Percentiles rank a stretch among this genome's conserved stretches.
phyloP scores from a whole-genome alignment of 306 rosid genomes.

The Senna tora region DNA sequence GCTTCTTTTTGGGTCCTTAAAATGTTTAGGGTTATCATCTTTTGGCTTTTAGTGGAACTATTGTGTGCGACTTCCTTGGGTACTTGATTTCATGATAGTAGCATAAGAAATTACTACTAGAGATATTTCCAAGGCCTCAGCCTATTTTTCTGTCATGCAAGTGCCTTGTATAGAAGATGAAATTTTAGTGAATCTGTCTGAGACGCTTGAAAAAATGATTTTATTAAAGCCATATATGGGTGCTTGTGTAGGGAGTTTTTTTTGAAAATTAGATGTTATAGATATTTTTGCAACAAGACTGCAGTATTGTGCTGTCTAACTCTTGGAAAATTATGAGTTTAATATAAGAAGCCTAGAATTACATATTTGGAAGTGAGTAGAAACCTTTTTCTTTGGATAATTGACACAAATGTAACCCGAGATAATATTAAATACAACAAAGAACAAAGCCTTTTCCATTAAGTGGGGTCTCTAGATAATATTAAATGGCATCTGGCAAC shows the following conservation, averaged over 20 bases:
- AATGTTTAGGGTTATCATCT: constrained; percentile 7
- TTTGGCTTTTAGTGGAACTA: constrained; percentile 21
- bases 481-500: neutral
- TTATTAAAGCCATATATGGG: neutral
- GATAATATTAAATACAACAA: no score
- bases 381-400: neutral
- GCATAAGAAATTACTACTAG: neutral
- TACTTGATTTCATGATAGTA: neutral
- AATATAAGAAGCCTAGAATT: neutral
- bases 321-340: neutral
- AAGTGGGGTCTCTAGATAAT: neutral
- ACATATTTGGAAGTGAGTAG: neutral
- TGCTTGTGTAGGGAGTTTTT: neutral
- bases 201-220: neutral
- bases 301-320: neutral
- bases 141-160: neutral
- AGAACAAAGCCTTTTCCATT: no score
- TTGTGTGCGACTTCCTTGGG: neutral
- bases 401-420: neutral
- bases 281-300: neutral
- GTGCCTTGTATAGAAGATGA: neutral
- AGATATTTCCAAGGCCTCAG: no score
- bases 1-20: neutral
- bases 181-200: no score
- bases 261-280: neutral